A percentile compares a stretch with the other conserved stretches of the same genome.
These are phyloP conservation scores for Tuber calosporum DNA, from an alignment of 495 filamentous ascomycete species.

Conservation along the genomic window DNA sequence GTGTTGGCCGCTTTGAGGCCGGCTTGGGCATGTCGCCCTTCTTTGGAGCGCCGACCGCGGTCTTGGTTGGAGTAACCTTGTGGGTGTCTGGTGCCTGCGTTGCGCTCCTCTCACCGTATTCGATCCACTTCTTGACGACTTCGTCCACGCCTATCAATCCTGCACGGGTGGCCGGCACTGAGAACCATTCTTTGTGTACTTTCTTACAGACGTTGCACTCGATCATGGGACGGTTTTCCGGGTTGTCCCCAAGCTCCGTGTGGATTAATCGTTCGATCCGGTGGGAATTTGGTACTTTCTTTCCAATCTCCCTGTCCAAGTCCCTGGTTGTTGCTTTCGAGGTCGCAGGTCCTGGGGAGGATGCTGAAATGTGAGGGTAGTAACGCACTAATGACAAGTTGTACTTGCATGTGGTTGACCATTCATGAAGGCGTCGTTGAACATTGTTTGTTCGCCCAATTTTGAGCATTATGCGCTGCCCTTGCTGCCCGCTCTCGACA, in stretches of 20 bases:
- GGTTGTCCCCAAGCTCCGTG: constrained; percentile 58
- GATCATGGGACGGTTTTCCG: constrained; percentile 58
- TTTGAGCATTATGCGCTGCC: constrained; percentile 75
- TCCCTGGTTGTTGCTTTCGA: constrained; percentile 25
- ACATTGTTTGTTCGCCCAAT: constrained; percentile 90
- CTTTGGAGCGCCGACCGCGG: neutral
- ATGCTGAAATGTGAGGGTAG: constrained; percentile 67
- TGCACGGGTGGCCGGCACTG: constrained; percentile 66
- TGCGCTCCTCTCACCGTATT: constrained; percentile 57
- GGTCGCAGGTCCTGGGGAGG: constrained; percentile 25
- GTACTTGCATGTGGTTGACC: constrained; percentile 86
- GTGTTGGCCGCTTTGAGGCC: constrained; percentile 11
- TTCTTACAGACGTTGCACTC: constrained; percentile 73
- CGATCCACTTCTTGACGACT: constrained; percentile 75
- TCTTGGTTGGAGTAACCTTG: constrained; percentile 6
- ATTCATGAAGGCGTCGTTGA: constrained; percentile 81
- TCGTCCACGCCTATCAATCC: constrained; percentile 73
- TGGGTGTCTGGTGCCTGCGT: constrained; percentile 2
- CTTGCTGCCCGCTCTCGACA: constrained; percentile 57
- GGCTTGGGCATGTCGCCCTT: neutral
- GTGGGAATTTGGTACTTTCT: constrained; percentile 78
- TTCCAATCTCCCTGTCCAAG: constrained; percentile 17
- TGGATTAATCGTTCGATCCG: constrained; percentile 88
- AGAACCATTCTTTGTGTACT: constrained; percentile 94
- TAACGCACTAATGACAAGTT: constrained; percentile 77